Percentiles rank a stretch among this genome's conserved stretches.
Evolutionary conservation across 1,139 yeast genomes (phyloP).

Genomic region (Suhomyces atakaporum): DNA sequence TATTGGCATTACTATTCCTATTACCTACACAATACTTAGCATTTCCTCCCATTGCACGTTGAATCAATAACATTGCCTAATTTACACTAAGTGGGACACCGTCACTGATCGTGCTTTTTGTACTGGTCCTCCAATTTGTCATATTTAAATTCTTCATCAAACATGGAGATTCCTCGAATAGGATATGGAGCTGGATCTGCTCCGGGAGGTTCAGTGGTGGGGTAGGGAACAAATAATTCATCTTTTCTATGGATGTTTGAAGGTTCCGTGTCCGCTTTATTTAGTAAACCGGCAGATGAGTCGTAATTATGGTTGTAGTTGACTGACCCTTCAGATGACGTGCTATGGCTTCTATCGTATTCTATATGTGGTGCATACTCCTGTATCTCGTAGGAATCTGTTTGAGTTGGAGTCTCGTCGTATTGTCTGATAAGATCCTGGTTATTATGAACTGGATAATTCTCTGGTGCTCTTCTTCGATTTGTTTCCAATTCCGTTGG

Average conservation of each 20-base stretch:
- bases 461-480: background rate
- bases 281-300: conserved; percentile 5
- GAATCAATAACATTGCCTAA: no score
- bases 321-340: conserved; percentile 5
- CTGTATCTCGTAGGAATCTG: background rate
- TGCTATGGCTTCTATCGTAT: conserved; percentile 4
- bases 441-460: no score
- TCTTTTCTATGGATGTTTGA: background rate
- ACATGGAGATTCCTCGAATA: conserved; percentile 25
- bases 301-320: conserved; percentile 1
- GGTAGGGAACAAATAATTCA: conserved; percentile 3
- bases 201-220: conserved; percentile 4
- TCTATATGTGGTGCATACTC: conserved; percentile 1
- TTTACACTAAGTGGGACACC: no score
- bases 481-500: background rate
- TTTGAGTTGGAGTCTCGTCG: background rate
- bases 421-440: no score
- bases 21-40: no score
- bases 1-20: no score
- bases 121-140: background rate
- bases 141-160: conserved; percentile 14
- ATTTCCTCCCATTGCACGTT: no score
- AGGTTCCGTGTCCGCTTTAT: background rate
- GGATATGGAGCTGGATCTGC: conserved; percentile 22
- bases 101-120: conserved; percentile 1